Evolutionary conservation across 192 early-diverging fungal species (phyloP), one percentile per base, ranked within the genome.

Genomic region (Backusella macrospora): DNA sequence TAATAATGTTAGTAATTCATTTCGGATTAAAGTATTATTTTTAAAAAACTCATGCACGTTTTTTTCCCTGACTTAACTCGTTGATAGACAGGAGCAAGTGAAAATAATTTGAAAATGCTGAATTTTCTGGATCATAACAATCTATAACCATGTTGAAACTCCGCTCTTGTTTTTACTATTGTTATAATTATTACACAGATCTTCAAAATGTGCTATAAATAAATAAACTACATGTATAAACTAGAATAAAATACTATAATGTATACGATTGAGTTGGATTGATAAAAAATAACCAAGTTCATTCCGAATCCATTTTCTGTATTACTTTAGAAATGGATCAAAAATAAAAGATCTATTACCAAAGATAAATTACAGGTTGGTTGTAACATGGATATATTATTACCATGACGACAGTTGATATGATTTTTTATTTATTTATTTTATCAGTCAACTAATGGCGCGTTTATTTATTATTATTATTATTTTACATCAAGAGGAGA

Each of bases 1-100:
- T 49, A 49, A 49, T 59, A 59, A 12, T 49, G 26, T 55, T 59
- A 29, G 52, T 59, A 59, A 59, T 23, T 59, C 52, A 59, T 59
- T 59, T 59, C 52, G 52, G 52, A 59, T 59, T 34, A 59, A 59
- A 59, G 52, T 2, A 59, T 59, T 59, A 23, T 59, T 59, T 59
- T 59, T 59, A 26, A 59, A 59, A 23, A 12, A 59, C 12, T 59
- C 52, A 16, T 59, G 52, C 52, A 59, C 52, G 52, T 59, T 59
- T 59, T 59, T 23, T 59, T 59, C 52, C 52, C 52, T 59, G 21
- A 59, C 21, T 34, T 26, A 26, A 59, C 52, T 26, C 12, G 52
- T 59, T 59, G 52, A 59, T 26, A 59, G 52, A 59, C 23, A 52
- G 49, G 49, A 52, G 49, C 18, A 18, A 52, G 9, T 9, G 9